Evolutionary conservation across 441 rosid genomes (phyloP).

Genomic region (Aleurites moluccanus): DNA sequence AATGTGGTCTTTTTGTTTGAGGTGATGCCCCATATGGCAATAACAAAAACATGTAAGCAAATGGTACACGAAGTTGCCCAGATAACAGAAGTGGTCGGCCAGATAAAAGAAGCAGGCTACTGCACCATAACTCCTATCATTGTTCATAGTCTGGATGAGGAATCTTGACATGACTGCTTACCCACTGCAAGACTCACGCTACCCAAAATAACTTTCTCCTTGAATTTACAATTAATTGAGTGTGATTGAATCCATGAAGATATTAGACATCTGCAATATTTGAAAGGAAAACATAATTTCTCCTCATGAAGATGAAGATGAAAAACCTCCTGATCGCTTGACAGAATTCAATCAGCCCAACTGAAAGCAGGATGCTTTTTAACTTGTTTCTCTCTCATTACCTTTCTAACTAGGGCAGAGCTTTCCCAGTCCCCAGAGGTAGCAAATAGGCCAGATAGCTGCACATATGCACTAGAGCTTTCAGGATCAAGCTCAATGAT

Average conservation of each 20-base stretch:
- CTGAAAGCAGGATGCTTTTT: constrained; percentile 63
- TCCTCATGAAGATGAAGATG: constrained; percentile 13
- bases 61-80: background rate
- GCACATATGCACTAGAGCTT: constrained; percentile 65
- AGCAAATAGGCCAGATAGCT: constrained; percentile 63
- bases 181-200: background rate
- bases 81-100: too few species aligned
- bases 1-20: background rate
- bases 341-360: constrained; percentile 40
- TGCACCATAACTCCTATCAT: background rate
- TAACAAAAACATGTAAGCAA: background rate
- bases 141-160: background rate
- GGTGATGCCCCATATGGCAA: background rate
- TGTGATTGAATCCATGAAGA: background rate
- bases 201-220: background rate
- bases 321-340: background rate
- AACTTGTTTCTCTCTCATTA: constrained; percentile 54
- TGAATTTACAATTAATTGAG: background rate
- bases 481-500: constrained; percentile 81
- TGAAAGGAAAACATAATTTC: background rate
- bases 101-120: background rate
- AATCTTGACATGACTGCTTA: background rate
- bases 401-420: constrained; percentile 52
- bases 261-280: background rate
- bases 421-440: constrained; percentile 74